Conservation (phyloP, 805 yeast species). For the Grigorovia transvaalensis region DNA sequence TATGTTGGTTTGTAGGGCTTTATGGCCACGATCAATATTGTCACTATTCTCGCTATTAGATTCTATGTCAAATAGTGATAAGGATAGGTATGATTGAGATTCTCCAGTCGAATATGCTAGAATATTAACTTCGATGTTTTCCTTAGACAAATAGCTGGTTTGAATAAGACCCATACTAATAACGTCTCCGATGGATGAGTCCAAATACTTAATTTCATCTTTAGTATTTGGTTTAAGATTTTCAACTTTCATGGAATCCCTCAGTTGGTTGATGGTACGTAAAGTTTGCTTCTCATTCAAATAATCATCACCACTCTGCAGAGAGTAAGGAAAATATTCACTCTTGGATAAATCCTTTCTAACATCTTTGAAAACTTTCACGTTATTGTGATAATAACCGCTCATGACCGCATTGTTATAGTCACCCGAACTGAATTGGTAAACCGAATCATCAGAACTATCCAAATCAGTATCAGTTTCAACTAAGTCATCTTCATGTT, state of each 20-base stretch:
- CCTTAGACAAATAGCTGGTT: slow-evolving; percentile 16
- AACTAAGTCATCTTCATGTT: too few species aligned
- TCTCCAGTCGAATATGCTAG: slow-evolving; percentile 10
- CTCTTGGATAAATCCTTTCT: slow-evolving; percentile 12
- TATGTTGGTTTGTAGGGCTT: neutral
- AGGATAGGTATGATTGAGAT: slow-evolving; percentile 11
- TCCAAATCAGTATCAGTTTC: neutral
- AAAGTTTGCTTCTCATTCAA: slow-evolving; percentile 6
- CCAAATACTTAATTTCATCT: slow-evolving; percentile 3
- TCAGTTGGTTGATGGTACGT: neutral
- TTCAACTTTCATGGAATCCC: neutral
- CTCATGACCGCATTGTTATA: slow-evolving; percentile 4
- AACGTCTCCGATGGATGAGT: slow-evolving; percentile 16
- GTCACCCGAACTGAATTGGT: neutral
- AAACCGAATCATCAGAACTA: neutral
- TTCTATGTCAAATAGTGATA: slow-evolving; percentile 4
- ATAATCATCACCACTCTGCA: slow-evolving; percentile 13
- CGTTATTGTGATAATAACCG: slow-evolving; percentile 6
- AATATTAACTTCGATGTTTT: slow-evolving; percentile 12
- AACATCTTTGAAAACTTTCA: slow-evolving; percentile 7
- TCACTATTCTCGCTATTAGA: neutral
- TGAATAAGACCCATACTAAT: slow-evolving; percentile 15
- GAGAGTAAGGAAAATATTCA: slow-evolving; percentile 4
- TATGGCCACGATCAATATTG: neutral
- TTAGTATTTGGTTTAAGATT: neutral